Conservation (phyloP, 805 yeast species). For the Metschnikowia picachoensis region DNA sequence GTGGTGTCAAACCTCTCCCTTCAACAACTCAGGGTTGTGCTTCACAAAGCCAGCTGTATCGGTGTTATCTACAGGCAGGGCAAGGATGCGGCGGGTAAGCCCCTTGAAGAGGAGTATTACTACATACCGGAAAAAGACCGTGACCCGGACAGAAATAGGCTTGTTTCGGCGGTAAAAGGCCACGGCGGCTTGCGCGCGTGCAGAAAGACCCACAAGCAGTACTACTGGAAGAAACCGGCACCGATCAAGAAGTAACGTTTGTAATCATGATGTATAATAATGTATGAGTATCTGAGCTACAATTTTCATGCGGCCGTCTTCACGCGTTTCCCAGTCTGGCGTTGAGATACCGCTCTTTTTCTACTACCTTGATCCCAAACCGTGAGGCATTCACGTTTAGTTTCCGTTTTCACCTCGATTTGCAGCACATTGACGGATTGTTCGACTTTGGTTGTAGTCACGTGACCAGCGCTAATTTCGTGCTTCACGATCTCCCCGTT, state of each 20-base stretch:
- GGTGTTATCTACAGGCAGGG: constrained; percentile 90
- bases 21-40: constrained; percentile 41
- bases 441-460: too few species aligned
- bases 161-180: constrained; percentile 78
- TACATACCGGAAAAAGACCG: constrained; percentile 80
- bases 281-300: background rate
- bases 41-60: constrained; percentile 51
- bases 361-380: background rate
- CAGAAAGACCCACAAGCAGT: constrained; percentile 90
- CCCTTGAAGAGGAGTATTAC: constrained; percentile 89
- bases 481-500: constrained; percentile 16
- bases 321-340: constrained; percentile 5
- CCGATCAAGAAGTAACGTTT: constrained; percentile 33
- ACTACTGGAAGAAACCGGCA: constrained; percentile 66
- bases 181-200: constrained; percentile 79
- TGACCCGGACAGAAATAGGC: constrained; percentile 61
- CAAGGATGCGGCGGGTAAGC: constrained; percentile 95
- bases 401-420: background rate
- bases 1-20: constrained; percentile 45
- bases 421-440: background rate
- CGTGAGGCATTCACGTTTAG: background rate
- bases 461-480: constrained; percentile 3
- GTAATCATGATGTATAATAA: background rate
- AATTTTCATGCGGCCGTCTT: constrained; percentile 4
- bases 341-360: background rate